These are phyloP conservation scores for Asterochloris erici DNA, from an alignment of 139 green algal genomes.

Conservation along the genomic window DNA sequence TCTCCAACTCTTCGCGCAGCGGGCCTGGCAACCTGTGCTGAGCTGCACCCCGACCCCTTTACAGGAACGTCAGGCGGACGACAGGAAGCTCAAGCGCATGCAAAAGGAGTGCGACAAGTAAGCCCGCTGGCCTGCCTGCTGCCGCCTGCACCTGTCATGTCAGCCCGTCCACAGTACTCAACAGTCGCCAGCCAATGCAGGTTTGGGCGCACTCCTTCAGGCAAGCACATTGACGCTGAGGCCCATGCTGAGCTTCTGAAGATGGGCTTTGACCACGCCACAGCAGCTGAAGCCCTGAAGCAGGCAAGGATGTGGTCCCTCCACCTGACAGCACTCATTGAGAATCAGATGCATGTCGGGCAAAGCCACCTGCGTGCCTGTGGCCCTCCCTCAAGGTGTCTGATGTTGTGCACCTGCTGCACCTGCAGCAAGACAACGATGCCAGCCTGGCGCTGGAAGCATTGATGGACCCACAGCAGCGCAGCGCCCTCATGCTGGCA, in stretches of 20 bases:
- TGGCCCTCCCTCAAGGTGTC: neutral
- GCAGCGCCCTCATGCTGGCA: neutral
- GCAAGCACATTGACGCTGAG: neutral
- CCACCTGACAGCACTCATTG: too few species aligned
- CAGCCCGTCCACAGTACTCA: neutral
- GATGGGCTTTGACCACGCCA: slow-evolving; percentile 1
- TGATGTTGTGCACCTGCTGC: neutral
- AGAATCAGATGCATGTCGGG: neutral
- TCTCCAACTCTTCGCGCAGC: neutral
- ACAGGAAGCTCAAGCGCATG: neutral
- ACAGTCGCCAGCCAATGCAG: neutral
- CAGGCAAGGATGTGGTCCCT: neutral
- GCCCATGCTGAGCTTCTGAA: neutral
- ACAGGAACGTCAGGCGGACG: slow-evolving; percentile 4
- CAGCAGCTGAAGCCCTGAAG: slow-evolving; percentile 13
- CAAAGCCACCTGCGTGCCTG: neutral
- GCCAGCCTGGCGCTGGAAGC: neutral
- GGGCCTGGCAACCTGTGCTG: neutral
- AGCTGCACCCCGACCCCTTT: neutral
- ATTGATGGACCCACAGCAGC: neutral
- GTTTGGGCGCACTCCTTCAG: neutral
- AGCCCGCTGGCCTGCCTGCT: neutral
- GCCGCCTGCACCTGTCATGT: neutral
- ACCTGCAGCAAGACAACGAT: neutral
- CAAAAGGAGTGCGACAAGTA: slow-evolving; percentile 3